Conservation (phyloP, 768 basidiomycete species). For the Podaxis sp. region DNA sequence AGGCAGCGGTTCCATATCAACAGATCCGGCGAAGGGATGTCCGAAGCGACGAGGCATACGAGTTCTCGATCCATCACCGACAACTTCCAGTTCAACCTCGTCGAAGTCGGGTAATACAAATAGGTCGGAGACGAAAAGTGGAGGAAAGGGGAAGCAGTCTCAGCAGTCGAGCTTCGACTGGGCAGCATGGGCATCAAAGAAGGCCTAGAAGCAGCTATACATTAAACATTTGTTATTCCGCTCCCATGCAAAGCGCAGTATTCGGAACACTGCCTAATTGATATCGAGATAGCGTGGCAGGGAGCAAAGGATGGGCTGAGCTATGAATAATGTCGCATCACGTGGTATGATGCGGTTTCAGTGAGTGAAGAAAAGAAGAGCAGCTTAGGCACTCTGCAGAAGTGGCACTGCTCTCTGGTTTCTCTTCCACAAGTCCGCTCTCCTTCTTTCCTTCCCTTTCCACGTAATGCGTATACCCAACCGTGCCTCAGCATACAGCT, state of each 20-base stretch:
- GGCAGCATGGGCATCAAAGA: slow-evolving; percentile 10
- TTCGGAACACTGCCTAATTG: not conserved
- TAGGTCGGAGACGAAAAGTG: not conserved
- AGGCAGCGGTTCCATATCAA: not conserved
- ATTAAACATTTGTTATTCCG: not conserved
- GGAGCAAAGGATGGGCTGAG: not conserved
- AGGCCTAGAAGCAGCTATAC: not conserved
- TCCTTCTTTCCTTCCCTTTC: not conserved
- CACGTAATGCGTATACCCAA: slow-evolving; percentile 12
- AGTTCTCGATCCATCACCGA: not conserved
- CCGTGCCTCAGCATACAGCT: not conserved
- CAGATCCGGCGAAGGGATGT: not conserved
- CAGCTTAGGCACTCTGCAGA: not conserved
- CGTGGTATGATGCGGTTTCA: slow-evolving; percentile 5
- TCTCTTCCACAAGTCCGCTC: no score
- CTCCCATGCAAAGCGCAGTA: not conserved
- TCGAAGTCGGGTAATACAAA: not conserved
- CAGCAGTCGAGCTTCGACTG: slow-evolving; percentile 9
- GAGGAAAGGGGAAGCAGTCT: not conserved
- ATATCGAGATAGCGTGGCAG: not conserved
- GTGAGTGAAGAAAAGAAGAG: not conserved
- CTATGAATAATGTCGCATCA: not conserved
- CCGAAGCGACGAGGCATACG: not conserved
- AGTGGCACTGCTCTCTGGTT: not conserved
- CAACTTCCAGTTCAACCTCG: not conserved